A percentile compares a stretch with the other conserved stretches of the same genome.
Conservation (phyloP, 2,329 filamentous ascomycete species). For the Fusarium concolor region DNA sequence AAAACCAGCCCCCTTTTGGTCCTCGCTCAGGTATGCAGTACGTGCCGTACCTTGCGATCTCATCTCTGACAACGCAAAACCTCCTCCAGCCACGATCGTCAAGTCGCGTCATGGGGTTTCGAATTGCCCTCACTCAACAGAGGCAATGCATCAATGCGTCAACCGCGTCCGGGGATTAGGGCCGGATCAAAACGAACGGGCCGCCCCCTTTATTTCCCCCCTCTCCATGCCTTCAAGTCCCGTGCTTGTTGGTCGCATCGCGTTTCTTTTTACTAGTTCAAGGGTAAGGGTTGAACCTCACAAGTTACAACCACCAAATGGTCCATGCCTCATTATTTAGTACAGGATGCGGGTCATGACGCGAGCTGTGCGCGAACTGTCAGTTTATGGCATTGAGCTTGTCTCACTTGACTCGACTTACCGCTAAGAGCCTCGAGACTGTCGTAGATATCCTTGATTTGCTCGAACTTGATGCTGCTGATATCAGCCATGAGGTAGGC, state of each 20-base stretch:
- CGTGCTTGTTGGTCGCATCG: slow-evolving; percentile 30
- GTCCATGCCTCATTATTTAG: slow-evolving; percentile 45
- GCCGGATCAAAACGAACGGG: slow-evolving; percentile 28
- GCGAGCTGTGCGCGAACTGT: slow-evolving; percentile 50
- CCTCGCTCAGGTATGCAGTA: slow-evolving; percentile 20
- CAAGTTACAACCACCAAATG: not conserved
- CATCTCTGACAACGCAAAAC: slow-evolving; percentile 19
- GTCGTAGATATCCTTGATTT: slow-evolving; percentile 89
- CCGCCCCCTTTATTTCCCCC: slow-evolving; percentile 36
- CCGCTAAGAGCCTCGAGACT: slow-evolving; percentile 83
- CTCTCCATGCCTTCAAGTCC: slow-evolving; percentile 24
- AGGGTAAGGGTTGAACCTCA: slow-evolving; percentile 33
- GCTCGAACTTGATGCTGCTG: slow-evolving; percentile 81
- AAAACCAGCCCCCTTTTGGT: slow-evolving; percentile 39
- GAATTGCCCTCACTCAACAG: slow-evolving; percentile 20
- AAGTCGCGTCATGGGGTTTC: slow-evolving; percentile 16
- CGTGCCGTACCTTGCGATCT: slow-evolving; percentile 11
- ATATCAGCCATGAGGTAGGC: slow-evolving; percentile 99
- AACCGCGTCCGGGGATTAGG: slow-evolving; percentile 26
- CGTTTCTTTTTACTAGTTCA: slow-evolving; percentile 24
- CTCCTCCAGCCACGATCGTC: slow-evolving; percentile 23
- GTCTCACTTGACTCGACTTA: slow-evolving; percentile 58
- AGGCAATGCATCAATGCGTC: slow-evolving; percentile 39
- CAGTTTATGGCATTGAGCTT: slow-evolving; percentile 17
- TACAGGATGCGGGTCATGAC: slow-evolving; percentile 62